A percentile compares a stretch with the other conserved stretches of the same genome.
Evolutionary conservation across 345 rosid genomes (phyloP).

Genomic region (Psidium friedrichsthalianum): DNA sequence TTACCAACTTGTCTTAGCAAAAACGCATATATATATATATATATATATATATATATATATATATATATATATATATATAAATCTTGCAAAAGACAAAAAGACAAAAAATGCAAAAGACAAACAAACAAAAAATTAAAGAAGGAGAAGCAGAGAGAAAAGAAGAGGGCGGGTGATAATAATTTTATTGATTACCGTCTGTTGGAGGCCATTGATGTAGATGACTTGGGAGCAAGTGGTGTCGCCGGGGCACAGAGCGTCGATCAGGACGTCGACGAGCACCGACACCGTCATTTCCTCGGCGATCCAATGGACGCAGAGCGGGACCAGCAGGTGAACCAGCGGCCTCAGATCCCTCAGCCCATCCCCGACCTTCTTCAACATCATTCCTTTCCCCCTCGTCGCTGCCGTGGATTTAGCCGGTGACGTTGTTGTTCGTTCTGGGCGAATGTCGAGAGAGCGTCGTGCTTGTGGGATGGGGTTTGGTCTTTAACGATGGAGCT

Average conservation of each 20-base stretch:
- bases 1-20: not conserved
- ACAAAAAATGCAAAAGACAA: no score
- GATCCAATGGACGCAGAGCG: slow-evolving; percentile 38
- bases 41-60: no score
- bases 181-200: slow-evolving; percentile 26
- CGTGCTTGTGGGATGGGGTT: not conserved
- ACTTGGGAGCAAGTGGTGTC: slow-evolving; percentile 34
- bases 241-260: slow-evolving; percentile 40
- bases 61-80: no score
- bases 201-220: slow-evolving; percentile 39
- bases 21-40: not conserved
- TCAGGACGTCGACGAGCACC: slow-evolving; percentile 42
- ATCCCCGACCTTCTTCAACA: not conserved
- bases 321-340: slow-evolving; percentile 29
- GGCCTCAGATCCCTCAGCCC: slow-evolving; percentile 33
- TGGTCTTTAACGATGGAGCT: not conserved
- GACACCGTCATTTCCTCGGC: slow-evolving; percentile 54
- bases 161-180: not conserved
- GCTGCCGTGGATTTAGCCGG: not conserved
- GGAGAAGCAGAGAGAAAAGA: no score
- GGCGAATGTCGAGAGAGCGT: not conserved
- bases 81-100: not conserved
- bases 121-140: not conserved
- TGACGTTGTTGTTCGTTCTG: not conserved
- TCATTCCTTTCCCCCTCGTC: not conserved